phyloP scores from a whole-genome alignment of 352 stramenopile species.

The Aphanomyces astaci region DNA sequence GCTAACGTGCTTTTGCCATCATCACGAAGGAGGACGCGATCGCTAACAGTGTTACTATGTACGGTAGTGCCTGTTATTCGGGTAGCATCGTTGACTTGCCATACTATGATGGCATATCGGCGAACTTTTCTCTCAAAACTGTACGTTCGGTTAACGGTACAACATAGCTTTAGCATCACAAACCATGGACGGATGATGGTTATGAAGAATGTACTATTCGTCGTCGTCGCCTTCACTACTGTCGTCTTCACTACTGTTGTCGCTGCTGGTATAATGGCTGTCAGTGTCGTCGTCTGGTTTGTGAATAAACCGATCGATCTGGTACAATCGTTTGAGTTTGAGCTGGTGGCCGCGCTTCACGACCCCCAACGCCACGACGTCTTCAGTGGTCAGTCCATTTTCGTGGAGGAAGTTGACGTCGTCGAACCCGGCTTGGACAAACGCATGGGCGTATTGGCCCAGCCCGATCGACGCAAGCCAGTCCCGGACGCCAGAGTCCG shows the following conservation, averaged over 20 bases:
- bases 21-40: no score
- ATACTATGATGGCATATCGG: no score
- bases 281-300: conserved; percentile 24
- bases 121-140: no score
- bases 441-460: conserved; percentile 42
- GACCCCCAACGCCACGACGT: conserved; percentile 55
- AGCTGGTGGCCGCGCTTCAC: conserved; percentile 61
- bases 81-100: no score
- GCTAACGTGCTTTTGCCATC: no score
- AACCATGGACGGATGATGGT: no score
- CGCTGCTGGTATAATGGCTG: conserved; percentile 21
- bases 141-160: no score
- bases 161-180: no score
- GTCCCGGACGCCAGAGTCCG: conserved; percentile 30
- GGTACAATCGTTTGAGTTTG: conserved; percentile 59
- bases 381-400: conserved; percentile 42
- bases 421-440: conserved; percentile 54
- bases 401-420: conserved; percentile 53
- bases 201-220: no score
- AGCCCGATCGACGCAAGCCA: conserved; percentile 72
- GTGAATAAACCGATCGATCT: conserved; percentile 55
- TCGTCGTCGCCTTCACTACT: conserved; percentile 19
- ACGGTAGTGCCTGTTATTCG: no score
- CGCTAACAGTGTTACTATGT: no score
- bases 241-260: conserved; percentile 12